phyloP scores from a whole-genome alignment of 2,329 filamentous ascomycete genomes.

The Neurospora crassa region DNA sequence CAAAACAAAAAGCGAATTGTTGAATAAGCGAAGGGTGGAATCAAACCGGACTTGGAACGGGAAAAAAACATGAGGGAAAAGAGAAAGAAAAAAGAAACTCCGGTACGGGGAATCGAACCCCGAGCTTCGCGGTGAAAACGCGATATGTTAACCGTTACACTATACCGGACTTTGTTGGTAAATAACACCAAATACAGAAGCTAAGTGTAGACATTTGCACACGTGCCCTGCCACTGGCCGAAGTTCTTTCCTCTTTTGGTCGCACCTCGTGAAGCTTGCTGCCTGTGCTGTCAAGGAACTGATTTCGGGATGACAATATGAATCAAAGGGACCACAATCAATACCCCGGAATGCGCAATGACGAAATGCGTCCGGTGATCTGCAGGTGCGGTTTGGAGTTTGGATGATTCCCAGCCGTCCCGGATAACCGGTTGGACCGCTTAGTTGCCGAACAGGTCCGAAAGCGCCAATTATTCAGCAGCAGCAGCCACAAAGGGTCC shows the following conservation, averaged over 20 bases:
- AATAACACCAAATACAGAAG: fast-evolving
- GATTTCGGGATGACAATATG: neutral
- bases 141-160: neutral
- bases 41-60: neutral
- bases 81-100: neutral
- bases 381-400: neutral
- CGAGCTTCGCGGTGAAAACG: neutral
- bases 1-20: too few species aligned
- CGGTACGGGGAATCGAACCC: neutral
- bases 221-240: neutral
- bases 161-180: neutral
- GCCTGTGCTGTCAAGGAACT: neutral
- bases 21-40: too few species aligned
- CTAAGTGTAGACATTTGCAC: neutral
- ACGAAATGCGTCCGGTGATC: neutral
- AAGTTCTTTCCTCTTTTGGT: neutral
- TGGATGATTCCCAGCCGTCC: neutral
- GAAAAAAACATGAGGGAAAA: neutral
- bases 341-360: neutral
- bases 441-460: neutral
- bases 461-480: neutral
- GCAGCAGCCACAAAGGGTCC: neutral
- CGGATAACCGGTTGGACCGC: neutral
- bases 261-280: neutral
- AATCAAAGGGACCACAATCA: neutral